Percentiles rank a stretch among this genome's conserved stretches.
Conservation (phyloP, 2,329 filamentous ascomycete genomes). For the Trichocomaceae sp. region DNA sequence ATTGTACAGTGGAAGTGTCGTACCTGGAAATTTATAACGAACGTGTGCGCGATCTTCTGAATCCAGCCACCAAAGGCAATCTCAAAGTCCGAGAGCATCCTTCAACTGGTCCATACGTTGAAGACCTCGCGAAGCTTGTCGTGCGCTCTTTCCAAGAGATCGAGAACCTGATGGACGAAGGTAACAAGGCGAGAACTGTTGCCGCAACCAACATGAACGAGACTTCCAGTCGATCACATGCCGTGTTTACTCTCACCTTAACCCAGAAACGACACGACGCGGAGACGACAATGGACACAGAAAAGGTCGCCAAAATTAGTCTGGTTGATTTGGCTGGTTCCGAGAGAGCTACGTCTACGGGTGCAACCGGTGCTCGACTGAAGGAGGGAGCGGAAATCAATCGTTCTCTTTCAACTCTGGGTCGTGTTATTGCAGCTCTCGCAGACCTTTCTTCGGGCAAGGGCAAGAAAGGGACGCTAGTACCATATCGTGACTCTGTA, state of each 20-base stretch:
- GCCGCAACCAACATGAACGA: constrained; percentile 99
- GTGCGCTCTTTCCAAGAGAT: constrained; percentile 93
- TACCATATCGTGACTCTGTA: constrained; percentile 94
- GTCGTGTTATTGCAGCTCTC: constrained; percentile 92
- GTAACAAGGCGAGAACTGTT: constrained; percentile 96
- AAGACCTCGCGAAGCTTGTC: constrained; percentile 91
- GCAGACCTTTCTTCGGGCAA: constrained; percentile 83
- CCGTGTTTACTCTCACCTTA: constrained; percentile 92
- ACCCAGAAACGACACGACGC: constrained; percentile 87
- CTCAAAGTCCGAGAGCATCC: constrained; percentile 96
- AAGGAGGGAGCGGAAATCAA: constrained; percentile 99
- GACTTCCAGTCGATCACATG: constrained; percentile 95
- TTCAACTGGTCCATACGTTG: constrained; percentile 93
- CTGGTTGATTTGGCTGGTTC: constrained; percentile 96
- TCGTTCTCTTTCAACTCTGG: constrained; percentile 87
- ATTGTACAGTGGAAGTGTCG: constrained; percentile 93
- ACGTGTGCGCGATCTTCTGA: constrained; percentile 87
- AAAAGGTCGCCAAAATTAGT: constrained; percentile 97
- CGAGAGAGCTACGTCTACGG: constrained; percentile 93
- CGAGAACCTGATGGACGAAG: constrained; percentile 97
- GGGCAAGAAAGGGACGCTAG: constrained; percentile 66
- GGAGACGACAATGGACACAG: constrained; percentile 93
- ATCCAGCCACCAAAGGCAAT: constrained; percentile 91
- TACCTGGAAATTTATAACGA: constrained; percentile 99
- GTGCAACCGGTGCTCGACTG: constrained; percentile 85